Conservation (phyloP, 139 green algal species). For the Microglena sp. region DNA sequence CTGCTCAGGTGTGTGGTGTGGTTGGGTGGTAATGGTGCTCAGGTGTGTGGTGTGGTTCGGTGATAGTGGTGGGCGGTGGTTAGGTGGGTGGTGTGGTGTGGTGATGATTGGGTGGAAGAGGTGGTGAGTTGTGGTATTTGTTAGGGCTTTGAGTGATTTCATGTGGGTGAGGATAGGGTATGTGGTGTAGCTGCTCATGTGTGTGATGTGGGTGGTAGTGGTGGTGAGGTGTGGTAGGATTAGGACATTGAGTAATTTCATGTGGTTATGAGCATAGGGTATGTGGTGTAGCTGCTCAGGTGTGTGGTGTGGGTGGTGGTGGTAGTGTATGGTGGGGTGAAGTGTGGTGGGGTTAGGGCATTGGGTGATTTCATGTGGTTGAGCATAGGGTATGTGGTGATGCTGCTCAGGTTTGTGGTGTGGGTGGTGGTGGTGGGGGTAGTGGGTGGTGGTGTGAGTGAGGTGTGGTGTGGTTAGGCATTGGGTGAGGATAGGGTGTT, state of each 20-base stretch:
- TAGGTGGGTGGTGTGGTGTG: not conserved
- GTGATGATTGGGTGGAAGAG: not conserved
- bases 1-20: constrained; percentile 30
- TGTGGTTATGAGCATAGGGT: too few species aligned
- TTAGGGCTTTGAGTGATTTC: not conserved
- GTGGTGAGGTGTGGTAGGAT: too few species aligned
- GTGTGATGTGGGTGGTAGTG: too few species aligned
- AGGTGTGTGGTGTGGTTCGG: not conserved
- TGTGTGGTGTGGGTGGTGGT: too few species aligned
- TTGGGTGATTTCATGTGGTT: too few species aligned
- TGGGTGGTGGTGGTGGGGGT: too few species aligned
- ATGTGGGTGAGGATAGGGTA: too few species aligned
- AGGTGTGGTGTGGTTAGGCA: not conserved
- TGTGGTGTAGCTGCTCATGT: too few species aligned
- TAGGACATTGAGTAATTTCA: too few species aligned
- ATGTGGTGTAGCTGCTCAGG: too few species aligned
- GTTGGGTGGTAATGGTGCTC: not conserved
- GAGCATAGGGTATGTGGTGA: not conserved
- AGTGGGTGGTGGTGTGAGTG: not conserved
- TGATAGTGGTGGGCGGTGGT: not conserved
- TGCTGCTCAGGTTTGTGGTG: not conserved
- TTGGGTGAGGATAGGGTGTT: not conserved
- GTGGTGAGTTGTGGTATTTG: not conserved
- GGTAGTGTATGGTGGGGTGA: too few species aligned
- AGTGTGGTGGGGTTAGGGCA: too few species aligned